phyloP scores from a whole-genome alignment of 176 grass and related monocot genomes.

The Chrysopogon serrulatus region DNA sequence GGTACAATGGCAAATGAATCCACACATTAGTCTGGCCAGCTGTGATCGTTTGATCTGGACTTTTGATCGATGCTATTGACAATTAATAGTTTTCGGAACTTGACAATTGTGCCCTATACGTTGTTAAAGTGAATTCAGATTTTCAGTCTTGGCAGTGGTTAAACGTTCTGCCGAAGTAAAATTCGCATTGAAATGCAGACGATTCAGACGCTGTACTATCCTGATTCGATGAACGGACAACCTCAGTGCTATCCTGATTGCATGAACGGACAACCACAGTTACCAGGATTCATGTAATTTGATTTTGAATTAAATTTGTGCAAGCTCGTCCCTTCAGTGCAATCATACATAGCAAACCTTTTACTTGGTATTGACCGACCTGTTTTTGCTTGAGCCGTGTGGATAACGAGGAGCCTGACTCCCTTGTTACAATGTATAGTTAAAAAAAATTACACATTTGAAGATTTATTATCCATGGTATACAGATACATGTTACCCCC shows the following conservation, averaged over 20 bases:
- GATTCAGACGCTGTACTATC: neutral
- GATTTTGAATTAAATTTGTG: neutral
- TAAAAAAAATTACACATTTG: neutral
- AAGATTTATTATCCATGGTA: slow-evolving; percentile 9
- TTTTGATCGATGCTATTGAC: neutral
- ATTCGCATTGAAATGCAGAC: neutral
- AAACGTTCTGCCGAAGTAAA: neutral
- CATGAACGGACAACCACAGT: no score
- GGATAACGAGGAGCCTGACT: neutral
- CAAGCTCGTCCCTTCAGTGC: neutral
- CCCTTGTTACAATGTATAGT: neutral
- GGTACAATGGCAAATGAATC: neutral
- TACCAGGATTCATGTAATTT: neutral
- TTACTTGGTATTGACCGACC: neutral
- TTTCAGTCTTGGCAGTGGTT: neutral
- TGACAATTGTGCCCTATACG: neutral
- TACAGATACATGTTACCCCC: neutral
- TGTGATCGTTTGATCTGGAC: neutral
- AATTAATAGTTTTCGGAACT: neutral
- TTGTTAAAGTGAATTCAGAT: neutral
- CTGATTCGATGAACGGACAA: neutral
- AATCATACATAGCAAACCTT: neutral
- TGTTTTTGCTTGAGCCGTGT: neutral
- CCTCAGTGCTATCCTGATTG: no score
- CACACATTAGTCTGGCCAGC: neutral